Evolutionary conservation across 768 basidiomycete genomes (phyloP), one percentile per base, ranked within the genome.

Genomic region (Trametes coccinea): DNA sequence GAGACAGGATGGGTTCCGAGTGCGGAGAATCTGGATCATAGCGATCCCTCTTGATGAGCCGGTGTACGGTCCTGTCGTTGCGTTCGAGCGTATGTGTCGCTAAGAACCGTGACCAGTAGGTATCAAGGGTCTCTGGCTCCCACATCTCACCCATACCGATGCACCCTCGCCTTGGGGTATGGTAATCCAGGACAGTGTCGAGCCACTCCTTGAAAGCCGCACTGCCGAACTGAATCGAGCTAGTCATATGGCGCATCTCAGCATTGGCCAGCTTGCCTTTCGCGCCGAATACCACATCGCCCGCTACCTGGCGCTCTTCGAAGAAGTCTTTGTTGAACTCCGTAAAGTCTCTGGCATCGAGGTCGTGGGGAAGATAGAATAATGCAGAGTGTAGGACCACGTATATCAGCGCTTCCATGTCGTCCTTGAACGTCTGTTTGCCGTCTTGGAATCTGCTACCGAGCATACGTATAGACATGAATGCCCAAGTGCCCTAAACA

Each of bases 361-460:
- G 22, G 22, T 22, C 22, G 22, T 22, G 22, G 22, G 22, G 22
- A 22, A 22, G 22, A 22, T 22, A 22, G 22, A 22, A 22, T 22
- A 22, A 22, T 0, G 17, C 40, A 34, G 56, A 58, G 46, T 58
- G 54, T n/a, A 63, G 52, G 5, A 58, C 61, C 7, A 63, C 56
- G 27, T 53, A 63, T 17, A 53, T 45, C 6, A 63, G 14, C 5
- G 61, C 53, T 31, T 63, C 61, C 56, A 63, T 58, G 30, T 63
- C 61, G 27, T 63, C 44, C 17, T 49, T 22, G 22, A 22, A 22
- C 22, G 22, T 22, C 22, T 22, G 22, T 22, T 22, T 22, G 22
- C 22, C 22, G 22, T 22, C 22, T 22, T 22, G 22, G 22, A 22
- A 22, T 22, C 22, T 34, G 29, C 53, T 53, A 9, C 22, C 44